A percentile compares a stretch with the other conserved stretches of the same genome.
These are phyloP conservation scores for Ampelocalamus luodianensis DNA, from an alignment of 176 grass and related monocot species.

Conservation along the genomic window DNA sequence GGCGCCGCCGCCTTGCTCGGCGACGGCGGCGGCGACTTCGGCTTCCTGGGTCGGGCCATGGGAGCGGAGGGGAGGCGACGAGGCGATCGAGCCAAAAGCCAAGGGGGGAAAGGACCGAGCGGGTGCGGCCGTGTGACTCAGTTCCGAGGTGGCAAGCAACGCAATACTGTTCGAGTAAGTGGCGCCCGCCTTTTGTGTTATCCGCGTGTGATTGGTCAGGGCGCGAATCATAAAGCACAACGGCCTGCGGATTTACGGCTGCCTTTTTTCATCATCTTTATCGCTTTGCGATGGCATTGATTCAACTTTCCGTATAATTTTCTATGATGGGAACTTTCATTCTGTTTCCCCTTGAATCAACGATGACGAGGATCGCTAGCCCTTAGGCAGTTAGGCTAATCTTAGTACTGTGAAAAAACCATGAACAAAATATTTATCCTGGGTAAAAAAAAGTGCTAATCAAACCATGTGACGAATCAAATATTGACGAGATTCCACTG, in stretches of 20 bases:
- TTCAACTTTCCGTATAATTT: neutral
- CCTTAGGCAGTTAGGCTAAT: too few species aligned
- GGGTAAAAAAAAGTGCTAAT: neutral
- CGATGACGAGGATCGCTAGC: neutral
- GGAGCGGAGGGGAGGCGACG: too few species aligned
- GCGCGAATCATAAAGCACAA: conserved; percentile 32
- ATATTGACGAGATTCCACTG: neutral
- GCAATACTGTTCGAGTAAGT: neutral
- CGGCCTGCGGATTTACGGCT: neutral
- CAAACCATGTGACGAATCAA: neutral
- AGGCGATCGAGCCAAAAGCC: neutral
- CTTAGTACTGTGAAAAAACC: neutral
- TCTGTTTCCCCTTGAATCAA: neutral
- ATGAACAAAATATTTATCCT: neutral
- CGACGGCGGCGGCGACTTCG: conserved; percentile 43
- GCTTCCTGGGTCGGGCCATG: conserved; percentile 61
- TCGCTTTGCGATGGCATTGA: neutral
- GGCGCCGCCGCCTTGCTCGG: too few species aligned
- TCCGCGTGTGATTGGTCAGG: neutral
- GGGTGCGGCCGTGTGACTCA: conserved; percentile 25
- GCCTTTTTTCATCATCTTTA: neutral
- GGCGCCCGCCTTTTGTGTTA: conserved; percentile 5
- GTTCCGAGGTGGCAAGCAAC: conserved; percentile 8
- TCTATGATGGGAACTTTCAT: neutral
- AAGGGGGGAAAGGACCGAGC: neutral